Evolutionary conservation across 1,139 yeast species (phyloP), one percentile per base, ranked within the genome.

Genomic region (Ashbya aceris): DNA sequence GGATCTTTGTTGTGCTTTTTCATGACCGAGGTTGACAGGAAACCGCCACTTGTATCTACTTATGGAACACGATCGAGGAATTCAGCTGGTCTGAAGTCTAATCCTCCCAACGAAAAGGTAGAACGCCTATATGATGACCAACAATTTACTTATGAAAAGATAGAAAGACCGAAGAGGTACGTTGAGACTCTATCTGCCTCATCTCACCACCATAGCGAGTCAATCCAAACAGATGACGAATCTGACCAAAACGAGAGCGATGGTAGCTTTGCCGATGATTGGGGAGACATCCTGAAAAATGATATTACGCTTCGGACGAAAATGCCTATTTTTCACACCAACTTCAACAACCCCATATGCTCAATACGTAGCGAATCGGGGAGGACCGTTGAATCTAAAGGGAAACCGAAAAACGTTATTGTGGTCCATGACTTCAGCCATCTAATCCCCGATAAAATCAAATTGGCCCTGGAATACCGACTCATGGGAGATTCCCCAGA

Each of bases 1-100:
- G 96, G 96, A 0, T 77, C 76, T 47, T 67, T 87, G 42, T 81
- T 87, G 1, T 84, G 95, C 56, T 87, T 89, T 54, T 86, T 85
- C 62, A 74, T 79, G n/a, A 78, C 82, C 0, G 76, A 75, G 43
- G 38, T 44, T n/a, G 65, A 66, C 11, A 54, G 49, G 36, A 64
- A 60, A 33, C 66, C 63, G 41, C 62, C 57, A 30, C 58, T 66
- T 27, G 53, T 63, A 27, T 55, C 69, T 12, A 67, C 65, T 36
- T 62, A 70, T 48, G 73, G 70, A 12, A 69, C 23, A 17, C 23
- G 23, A 17, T 17, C 23, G 23, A 17, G 6, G 6, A 17, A 3
- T 17, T 17, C 23, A 17, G 23, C 23, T 17, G 23, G 23, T 6
- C 23, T 17, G 23, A 17, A 17, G 23, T 6, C 23, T 6, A 55